A percentile compares a stretch with the other conserved stretches of the same genome.
These are phyloP conservation scores for Graphilbum ipis-grandicollis DNA, from an alignment of 2,329 filamentous ascomycete genomes.

Conservation along the genomic window DNA sequence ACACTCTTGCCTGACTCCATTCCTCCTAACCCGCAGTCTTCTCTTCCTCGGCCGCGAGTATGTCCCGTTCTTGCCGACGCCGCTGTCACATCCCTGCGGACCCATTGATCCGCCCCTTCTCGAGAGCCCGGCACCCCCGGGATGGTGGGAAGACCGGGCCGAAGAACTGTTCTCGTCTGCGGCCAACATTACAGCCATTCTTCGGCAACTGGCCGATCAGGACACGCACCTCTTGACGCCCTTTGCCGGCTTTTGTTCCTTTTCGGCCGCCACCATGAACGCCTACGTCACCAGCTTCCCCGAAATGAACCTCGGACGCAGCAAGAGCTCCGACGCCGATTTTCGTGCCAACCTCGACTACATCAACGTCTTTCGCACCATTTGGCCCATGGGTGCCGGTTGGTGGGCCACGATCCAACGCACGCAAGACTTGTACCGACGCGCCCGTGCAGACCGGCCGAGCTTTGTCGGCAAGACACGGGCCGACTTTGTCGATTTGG, in stretches of 20 bases:
- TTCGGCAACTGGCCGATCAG: conserved; percentile 20
- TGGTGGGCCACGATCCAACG: conserved; percentile 8
- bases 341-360: conserved; percentile 1
- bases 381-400: conserved; percentile 5
- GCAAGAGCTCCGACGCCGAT: conserved; percentile 4
- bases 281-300: conserved; percentile 22
- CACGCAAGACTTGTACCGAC: conserved; percentile 1
- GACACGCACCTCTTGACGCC: conserved; percentile 20
- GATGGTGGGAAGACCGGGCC: conserved; percentile 19
- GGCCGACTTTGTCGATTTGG: conserved; percentile 5
- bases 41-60: conserved; percentile 26
- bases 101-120: conserved; percentile 4
- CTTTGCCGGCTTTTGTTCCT: conserved; percentile 26
- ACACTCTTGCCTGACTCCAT: too few species aligned
- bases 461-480: conserved; percentile 3
- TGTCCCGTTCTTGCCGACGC: conserved; percentile 23
- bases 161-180: conserved; percentile 18
- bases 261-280: conserved; percentile 24
- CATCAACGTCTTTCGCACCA: conserved; percentile 1
- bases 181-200: conserved; percentile 16
- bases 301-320: conserved; percentile 20
- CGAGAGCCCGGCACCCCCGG: background rate
- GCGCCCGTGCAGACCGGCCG: background rate
- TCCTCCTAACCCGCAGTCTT: conserved; percentile 16
- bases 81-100: conserved; percentile 15